Base-by-base conservation (phyloP, 257 asterid genomes). In the Haberlea rhodopensis region DNA sequence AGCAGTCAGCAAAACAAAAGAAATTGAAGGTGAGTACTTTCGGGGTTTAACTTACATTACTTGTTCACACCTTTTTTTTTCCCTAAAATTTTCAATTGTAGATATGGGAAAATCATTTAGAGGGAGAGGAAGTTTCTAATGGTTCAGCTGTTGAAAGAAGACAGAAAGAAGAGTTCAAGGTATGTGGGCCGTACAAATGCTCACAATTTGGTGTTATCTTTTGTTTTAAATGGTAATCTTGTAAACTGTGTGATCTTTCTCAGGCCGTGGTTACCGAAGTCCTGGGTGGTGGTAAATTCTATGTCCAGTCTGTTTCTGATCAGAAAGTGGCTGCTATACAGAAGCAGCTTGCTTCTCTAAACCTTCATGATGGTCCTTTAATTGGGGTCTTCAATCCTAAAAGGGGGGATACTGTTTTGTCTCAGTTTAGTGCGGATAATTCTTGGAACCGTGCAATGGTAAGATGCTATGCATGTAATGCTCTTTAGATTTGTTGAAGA, bases 391-490 rank as follows among this genome's bases (percentile, higher is more conserved):
- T 86, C 75, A 94, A 81, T 75, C 99, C 99, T 18, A 94, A 79
- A 71, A 90, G 75, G 79, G 97, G 99, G 25, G 99, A 94, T 54
- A 70, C 77, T 27, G 92, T 90, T 68, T 88, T 87, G 64, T 94
- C 97, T 51, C 96, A 88, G 77, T 90, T 82, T 68, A 86, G 85
- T 74, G 91, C 85, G 0, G 99, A 90, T 79, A 85, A 90, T 72
- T 87, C 99, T 49, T 94, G 99, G 99, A 94, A 94, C 77, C 94
- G 99, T 31, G 99, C 97, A 48, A 79, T 94, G 97, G 97, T 90
- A 75, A 85, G 91, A 32, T 46, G 25, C 43, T 16, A 16, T 53
- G 26, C 63, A 52, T 53, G 69, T 45, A 24, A 16, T 51, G 51
- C 60, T 31, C 18, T 62, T 15, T 1, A 26, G 23, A 34, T 31